Conservation (phyloP, 2,329 filamentous ascomycete genomes). For the Beauveria australis region DNA sequence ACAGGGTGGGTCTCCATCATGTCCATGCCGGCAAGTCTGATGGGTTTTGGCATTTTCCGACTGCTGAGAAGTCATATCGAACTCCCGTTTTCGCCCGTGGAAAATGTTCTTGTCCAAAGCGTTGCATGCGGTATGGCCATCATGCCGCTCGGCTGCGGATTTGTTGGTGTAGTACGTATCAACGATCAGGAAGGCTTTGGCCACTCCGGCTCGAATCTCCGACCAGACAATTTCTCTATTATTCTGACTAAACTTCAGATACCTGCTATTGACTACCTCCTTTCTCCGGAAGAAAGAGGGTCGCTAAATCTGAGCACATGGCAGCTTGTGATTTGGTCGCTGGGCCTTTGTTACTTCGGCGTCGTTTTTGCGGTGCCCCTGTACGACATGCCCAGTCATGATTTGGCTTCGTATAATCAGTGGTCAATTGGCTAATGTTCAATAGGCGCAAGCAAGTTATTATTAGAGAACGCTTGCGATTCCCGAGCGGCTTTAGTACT, state of each 20-base stretch:
- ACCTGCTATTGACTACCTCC: constrained; percentile 80
- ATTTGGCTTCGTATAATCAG: background rate
- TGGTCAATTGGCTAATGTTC: background rate
- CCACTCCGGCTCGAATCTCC: background rate
- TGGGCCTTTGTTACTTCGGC: constrained; percentile 92
- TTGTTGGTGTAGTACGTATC: constrained; percentile 70
- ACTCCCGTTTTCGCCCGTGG: constrained; percentile 83
- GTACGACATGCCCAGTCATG: constrained; percentile 25
- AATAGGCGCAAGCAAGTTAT: constrained; percentile 74
- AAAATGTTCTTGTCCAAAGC: constrained; percentile 94
- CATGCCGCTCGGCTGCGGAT: constrained; percentile 92
- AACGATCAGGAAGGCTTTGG: background rate
- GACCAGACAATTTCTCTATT: background rate
- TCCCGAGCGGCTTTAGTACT: constrained; percentile 92
- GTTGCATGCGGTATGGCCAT: constrained; percentile 93
- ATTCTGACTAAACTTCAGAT: constrained; percentile 36
- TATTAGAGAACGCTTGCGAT: constrained; percentile 83
- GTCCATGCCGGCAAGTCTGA: constrained; percentile 91
- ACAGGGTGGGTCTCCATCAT: constrained; percentile 70
- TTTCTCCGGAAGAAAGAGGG: constrained; percentile 69
- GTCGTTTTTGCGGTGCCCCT: constrained; percentile 93
- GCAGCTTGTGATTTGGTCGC: constrained; percentile 80
- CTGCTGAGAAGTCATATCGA: constrained; percentile 62
- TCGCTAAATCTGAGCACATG: constrained; percentile 63
- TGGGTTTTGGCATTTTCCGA: constrained; percentile 92